Base-by-base conservation (phyloP, 2,329 filamentous ascomycete species). In the Verticillium albo-atrum region DNA sequence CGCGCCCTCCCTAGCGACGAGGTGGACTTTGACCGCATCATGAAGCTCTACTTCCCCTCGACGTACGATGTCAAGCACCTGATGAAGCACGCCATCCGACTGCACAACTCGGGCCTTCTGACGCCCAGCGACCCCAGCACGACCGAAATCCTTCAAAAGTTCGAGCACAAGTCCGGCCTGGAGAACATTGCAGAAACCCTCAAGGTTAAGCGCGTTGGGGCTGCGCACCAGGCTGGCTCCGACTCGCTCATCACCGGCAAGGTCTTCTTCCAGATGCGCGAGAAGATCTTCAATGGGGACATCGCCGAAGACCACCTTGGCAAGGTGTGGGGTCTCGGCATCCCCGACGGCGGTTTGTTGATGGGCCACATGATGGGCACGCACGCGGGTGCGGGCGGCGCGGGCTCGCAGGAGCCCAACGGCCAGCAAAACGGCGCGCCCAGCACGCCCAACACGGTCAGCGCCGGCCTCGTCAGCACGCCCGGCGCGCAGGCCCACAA, bases 51-150 rank as follows among this genome's bases (percentile, higher is more conserved):
- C 80, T 99, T 99, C 73, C 95, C 95, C 0, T 89, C 89, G 20
- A 86, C 96, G 0, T 96, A 95, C 73, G 95, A 99, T 71, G 95
- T 99, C 66, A 99, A 99, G 77, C 96, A 95, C 73, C 84, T 99
- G 47, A 94, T 97, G 85, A 96, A 97, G 72, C 88, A 92, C 68
- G 92, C 92, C 28, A 89, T 90, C 64, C 85, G 85, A 66, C 83
- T 89, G 58, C 85, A 89, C 70, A 84, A 85, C 58, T 82, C 83
- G 55, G 84, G 77, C 70, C 89, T 86, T 56, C 74, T 85, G 14
- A 87, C 83, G 9, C 88, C 85, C 54, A 79, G 83, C 58, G 89
- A 90, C 61, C 82, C 84, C 2, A 79, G 80, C 59, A 89, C 86
- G 17, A 80, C 83, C 26, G 89, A 92, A 69, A 89, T 97, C 60